phyloP scores from a whole-genome alignment of 2,329 filamentous ascomycete species.

The Colletotrichum lindemuthianum region DNA sequence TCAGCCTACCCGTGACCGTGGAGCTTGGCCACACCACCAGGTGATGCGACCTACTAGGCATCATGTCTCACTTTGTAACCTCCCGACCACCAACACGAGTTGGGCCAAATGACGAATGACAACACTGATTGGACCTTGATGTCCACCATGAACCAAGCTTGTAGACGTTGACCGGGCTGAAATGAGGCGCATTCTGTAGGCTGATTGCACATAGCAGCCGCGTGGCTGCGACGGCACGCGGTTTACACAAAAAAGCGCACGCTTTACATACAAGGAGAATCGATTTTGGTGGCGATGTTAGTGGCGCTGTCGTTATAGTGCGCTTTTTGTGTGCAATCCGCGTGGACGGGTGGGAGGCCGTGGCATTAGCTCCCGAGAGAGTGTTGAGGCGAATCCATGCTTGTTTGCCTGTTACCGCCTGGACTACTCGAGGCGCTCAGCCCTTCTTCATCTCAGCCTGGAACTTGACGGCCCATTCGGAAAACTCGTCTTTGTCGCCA shows the following conservation, averaged over 20 bases:
- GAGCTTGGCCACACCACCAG: constrained; percentile 19
- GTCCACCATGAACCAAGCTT: neutral
- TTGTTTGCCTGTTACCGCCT: neutral
- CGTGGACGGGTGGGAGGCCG: constrained; percentile 8
- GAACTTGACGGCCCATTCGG: constrained; percentile 75
- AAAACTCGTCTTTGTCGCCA: constrained; percentile 78
- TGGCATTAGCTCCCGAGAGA: constrained; percentile 18
- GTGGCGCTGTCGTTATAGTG: no score
- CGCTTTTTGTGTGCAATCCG: no score
- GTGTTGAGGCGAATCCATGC: constrained; percentile 6
- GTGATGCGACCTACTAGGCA: constrained; percentile 18
- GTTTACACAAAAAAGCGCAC: no score
- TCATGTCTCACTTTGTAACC: constrained; percentile 22
- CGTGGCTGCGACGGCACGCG: constrained; percentile 1
- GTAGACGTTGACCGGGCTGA: neutral
- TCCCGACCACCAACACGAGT: constrained; percentile 16
- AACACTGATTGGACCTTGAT: constrained; percentile 7
- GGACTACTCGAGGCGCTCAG: constrained; percentile 4
- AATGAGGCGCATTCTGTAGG: neutral
- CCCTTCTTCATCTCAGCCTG: constrained; percentile 61
- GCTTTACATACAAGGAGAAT: no score
- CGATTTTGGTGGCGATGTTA: no score
- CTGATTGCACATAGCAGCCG: constrained; percentile 1
- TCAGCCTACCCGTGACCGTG: constrained; percentile 25
- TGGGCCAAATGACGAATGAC: constrained; percentile 29